Evolutionary conservation across 148 eudicot species (phyloP), one percentile per base, ranked within the genome.

Genomic region (Amaranthus palmeri): DNA sequence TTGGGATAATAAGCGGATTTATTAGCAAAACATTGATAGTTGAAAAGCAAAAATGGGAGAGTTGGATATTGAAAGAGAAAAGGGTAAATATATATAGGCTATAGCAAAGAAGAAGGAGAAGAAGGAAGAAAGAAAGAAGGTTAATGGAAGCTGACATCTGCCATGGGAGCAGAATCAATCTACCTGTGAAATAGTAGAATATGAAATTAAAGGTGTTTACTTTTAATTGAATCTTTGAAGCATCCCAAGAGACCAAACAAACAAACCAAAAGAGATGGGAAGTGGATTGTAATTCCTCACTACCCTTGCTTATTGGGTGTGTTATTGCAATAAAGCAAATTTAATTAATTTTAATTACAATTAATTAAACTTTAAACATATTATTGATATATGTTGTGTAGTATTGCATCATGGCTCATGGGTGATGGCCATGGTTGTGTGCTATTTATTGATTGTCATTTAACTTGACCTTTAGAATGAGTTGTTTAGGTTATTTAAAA

Each of bases 91-190:
- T 60, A 68, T 66, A 58, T n/a, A n/a, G n/a, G n/a, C n/a, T n/a
- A n/a, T 73, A 67, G 57, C 7, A 42, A 67, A 54, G 5, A 46
- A 40, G 47, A 42, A 12, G 47, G 41, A 5, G 10, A 64, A 46
- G 42, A 54, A 51, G 54, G 25, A 59, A 41, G 57, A 14, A 14
- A 43, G 65, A 45, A 54, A 67, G 73, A 72, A 78, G 50, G 69
- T 67, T 72, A 73, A 72, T 51, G 76, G 81, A 78, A 78, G 81
- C 67, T 67, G 81, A 78, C 76, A 78, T 78, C 81, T 68, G 77
- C 73, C 76, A 78, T 72, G 41, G 70, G 56, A 78, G 77, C 63
- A 78, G 77, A 68, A 78, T 72, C 76, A 50, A 72, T 78, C 76
- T 68, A 68, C 4, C 73, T 73, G 72, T 72, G 72, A 60, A 70